Conservation (phyloP, 306 rosid genomes). For the Fagus sylvatica region DNA sequence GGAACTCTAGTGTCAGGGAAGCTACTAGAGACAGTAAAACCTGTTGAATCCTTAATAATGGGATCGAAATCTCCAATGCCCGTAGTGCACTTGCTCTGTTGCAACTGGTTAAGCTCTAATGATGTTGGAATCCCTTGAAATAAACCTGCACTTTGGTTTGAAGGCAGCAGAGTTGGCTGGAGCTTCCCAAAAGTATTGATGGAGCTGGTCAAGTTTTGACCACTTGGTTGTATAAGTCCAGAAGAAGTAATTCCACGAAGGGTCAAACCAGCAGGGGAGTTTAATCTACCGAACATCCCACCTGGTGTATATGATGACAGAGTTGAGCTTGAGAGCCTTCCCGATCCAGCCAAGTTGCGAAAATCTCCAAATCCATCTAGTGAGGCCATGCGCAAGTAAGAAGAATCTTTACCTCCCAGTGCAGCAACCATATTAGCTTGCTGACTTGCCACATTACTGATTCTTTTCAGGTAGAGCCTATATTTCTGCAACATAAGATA, state of each 20-base stretch:
- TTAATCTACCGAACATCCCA: constrained; percentile 47
- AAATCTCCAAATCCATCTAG: constrained; percentile 56
- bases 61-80: constrained; percentile 44
- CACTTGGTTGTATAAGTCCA: constrained; percentile 34
- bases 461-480: constrained; percentile 55
- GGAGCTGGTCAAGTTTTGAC: constrained; percentile 40
- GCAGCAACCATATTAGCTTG: constrained; percentile 44
- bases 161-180: constrained; percentile 36
- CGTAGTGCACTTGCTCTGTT: constrained; percentile 44
- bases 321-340: constrained; percentile 41
- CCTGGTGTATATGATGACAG: constrained; percentile 49
- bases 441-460: constrained; percentile 35
- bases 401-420: constrained; percentile 41
- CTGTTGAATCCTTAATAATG: constrained; percentile 43
- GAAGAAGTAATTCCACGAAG: constrained; percentile 53
- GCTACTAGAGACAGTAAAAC: constrained; percentile 42
- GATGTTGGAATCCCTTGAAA: constrained; percentile 57
- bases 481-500: constrained; percentile 58
- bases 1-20: constrained; percentile 41
- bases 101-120: constrained; percentile 53
- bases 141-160: constrained; percentile 48
- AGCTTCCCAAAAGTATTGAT: constrained; percentile 47
- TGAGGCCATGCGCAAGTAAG: constrained; percentile 46
- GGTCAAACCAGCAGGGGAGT: constrained; percentile 50
- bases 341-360: constrained; percentile 38